Base-by-base conservation (phyloP, 331 rosid genomes). In the Telfairia occidentalis region DNA sequence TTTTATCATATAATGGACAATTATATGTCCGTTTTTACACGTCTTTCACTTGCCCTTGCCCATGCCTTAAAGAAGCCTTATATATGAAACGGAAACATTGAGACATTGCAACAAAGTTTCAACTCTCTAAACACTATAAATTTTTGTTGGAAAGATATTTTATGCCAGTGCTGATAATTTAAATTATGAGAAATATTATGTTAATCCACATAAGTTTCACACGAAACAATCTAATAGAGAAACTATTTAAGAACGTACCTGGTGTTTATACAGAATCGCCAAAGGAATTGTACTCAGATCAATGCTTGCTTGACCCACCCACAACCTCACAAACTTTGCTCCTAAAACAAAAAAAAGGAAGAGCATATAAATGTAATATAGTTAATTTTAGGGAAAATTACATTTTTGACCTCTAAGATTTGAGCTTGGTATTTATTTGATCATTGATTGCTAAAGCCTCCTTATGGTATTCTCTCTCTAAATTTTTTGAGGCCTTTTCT, bases 261-360 rank as follows among this genome's bases (percentile, higher is more conserved):
- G 24, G 28, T 85, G 75, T 70, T 84, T 83, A 83, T 60, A 85
- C 82, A 91, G 79, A 67, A 91, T 76, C 37, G 97, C 97, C 86
- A 94, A 77, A 48, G 88, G 88, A 79, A 91, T 76, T 79, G 54
- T 78, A 77, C 73, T 79, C n/a, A 83, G 82, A 82, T 84, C 83
- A 7, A 16, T 74, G 38, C 75, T 71, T 76, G 81, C 85, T 77
- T 82, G 91, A 79, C 92, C 95, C 79, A 85, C 81, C 97, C 97
- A 94, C 75, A 94, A 71, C 84, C 91, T 86, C 58, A 64, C 50
- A 74, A 80, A 86, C 55, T 61, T 82, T 58, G 86, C 85, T 75
- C 92, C 97, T 91, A 87, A 30, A 65, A 50, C 78, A 9, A 85
- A 73, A 78, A 32, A 64, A 4, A 15, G 5, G 11, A 21, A 38